Evolutionary conservation across 108 stramenopile species (phyloP), one percentile per base, ranked within the genome.

Genomic region (Nitzschia inconspicua): DNA sequence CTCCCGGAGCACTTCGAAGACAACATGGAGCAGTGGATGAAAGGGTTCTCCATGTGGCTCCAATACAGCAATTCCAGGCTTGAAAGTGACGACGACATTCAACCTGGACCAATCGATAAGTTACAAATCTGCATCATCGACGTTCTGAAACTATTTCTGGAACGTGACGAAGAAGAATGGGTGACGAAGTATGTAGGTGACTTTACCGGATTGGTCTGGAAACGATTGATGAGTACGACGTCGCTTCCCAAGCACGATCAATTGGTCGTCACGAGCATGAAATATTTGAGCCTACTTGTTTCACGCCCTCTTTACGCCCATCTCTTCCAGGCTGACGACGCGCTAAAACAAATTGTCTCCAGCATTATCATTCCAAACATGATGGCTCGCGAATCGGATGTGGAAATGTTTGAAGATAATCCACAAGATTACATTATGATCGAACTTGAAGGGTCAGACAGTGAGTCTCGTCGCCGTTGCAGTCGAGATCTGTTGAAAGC

Each of bases 1-100:
- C 68, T 99, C 44, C 99, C 99, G 4, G 99, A 96, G 66, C 98
- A 76, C 66, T 98, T 98, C 56, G 97, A 98, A 66, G 97, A 98
- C 71, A 85, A 96, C 71, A 94, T 98, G 86, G 63, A 52, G 19
- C 70, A 80, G 54, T 97, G 96, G 96, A 96, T 96, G 96, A 65
- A 48, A 19, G 81, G 76, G 19, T 98, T 98, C 71, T 74, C 85
- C 39, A 91, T 84, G 57, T 93, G 83, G 47, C 63, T 99, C 53
- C 47, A 72, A 50, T 98, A 95, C 65, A 63, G 77, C 51, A 95
- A 94, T 79, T 84, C 93, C 3, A 13, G 72, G 10, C 66, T 96
- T 57, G 84, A 76, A 3, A 93, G 96, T 56, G 63, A 76, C 24
- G 97, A 97, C 41, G 94, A 94, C 46, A 64, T 73, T 37, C 85